Evolutionary conservation across 1,284 basidiomycete species (phyloP), one percentile per base, ranked within the genome.

Genomic region (Thelephora terrestris): DNA sequence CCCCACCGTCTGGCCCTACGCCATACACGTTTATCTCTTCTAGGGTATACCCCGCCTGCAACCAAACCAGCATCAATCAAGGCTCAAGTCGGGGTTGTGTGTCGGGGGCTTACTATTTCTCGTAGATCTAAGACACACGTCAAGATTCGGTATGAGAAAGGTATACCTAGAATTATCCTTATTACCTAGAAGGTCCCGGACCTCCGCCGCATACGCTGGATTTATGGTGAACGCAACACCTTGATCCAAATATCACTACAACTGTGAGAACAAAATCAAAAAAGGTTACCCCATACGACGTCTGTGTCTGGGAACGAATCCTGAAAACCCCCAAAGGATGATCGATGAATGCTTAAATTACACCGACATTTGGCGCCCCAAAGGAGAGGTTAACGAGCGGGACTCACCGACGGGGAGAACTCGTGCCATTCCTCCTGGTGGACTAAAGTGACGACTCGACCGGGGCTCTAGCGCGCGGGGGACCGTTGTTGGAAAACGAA

Each of bases 361-460:
- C 34, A 47, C 25, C 24, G 27, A 36, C 18, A 23, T 37, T 35
- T 44, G n/a, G 24, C 20, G 43, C 38, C 17, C 10, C 20, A 20
- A 7, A 29, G 21, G 6, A 17, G 1, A 35, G 4, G 25, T 16
- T 16, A 7, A n/a, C 14, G 16, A 21, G n/a, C 10, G 9, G 9
- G 2, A 60, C 76, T 52, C 53, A 85, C 85, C 18, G 75, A 74
- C 18, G 61, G 68, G 14, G 85, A 85, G 59, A 87, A 81, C 7
- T 65, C 63, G 45, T 81, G 79, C 90, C 90, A 94, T 48, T 91
- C 85, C 61, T 82, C 77, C 50, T 86, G 83, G 57, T 86, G 83
- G n/a, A 93, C 73, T 3, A 94, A 69, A 2, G 91, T 94, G 4
- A 91, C 91, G 2, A 91, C 91, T n/a, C 90, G 70, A 4, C 90